These are phyloP conservation scores for Zychaea mexicana DNA, from an alignment of 371 early-diverging fungal species.

Conservation along the genomic window DNA sequence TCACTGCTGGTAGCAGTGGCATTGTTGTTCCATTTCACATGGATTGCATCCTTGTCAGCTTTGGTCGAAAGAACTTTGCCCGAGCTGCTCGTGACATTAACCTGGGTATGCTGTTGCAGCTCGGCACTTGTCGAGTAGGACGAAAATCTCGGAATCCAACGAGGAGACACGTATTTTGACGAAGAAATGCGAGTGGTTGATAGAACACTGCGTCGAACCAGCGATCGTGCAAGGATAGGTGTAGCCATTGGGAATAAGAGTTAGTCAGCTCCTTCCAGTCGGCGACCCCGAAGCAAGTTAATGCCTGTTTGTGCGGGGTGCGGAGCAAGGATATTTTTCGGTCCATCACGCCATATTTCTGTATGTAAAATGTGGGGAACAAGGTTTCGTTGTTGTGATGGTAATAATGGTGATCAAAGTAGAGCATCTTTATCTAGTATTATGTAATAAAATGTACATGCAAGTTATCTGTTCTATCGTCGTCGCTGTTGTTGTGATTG, in stretches of 20 bases:
- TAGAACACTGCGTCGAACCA: neutral
- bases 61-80: neutral
- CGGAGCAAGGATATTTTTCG: neutral
- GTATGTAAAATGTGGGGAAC: conserved; percentile 1
- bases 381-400: no score
- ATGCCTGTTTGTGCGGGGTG: neutral
- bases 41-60: conserved; percentile 17
- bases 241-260: conserved; percentile 1
- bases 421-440: neutral
- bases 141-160: neutral
- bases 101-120: neutral
- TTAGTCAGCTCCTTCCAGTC: neutral
- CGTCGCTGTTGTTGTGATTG: conserved; percentile 13
- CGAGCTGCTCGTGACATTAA: neutral
- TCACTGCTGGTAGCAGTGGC: neutral
- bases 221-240: neutral
- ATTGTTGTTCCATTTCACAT: conserved; percentile 25
- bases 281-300: neutral
- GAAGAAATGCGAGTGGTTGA: neutral
- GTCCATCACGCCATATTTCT: neutral
- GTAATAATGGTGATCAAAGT: no score
- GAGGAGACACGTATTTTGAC: neutral
- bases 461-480: neutral
- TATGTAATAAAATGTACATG: neutral
- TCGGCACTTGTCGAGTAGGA: neutral